A percentile compares a stretch with the other conserved stretches of the same genome.
Conservation (phyloP, 139 green algal genomes). For the Pycnococcus provasolii region DNA sequence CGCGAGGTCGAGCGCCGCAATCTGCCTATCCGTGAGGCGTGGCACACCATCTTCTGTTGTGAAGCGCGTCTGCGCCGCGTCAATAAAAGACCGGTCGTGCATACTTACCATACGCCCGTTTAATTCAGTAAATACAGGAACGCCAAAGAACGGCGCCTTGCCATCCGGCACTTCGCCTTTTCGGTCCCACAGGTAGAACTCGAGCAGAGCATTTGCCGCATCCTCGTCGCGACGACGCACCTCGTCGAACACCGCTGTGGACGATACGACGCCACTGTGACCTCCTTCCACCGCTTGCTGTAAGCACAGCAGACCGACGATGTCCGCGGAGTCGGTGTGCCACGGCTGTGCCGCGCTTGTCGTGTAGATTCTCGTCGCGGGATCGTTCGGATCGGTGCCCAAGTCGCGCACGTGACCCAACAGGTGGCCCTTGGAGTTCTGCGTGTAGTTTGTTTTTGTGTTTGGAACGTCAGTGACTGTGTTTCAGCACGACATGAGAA, state of each 20-base stretch:
- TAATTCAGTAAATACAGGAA: slow-evolving; percentile 13
- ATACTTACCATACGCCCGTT: not conserved
- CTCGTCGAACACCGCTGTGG: slow-evolving; percentile 10
- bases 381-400: slow-evolving; percentile 18
- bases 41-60: not conserved
- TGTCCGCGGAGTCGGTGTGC: slow-evolving; percentile 47
- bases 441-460: slow-evolving; percentile 10
- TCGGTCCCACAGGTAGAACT: slow-evolving; percentile 18
- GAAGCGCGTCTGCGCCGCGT: slow-evolving; percentile 1
- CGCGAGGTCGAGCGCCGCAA: slow-evolving; percentile 1
- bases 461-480: not conserved
- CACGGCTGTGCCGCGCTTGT: slow-evolving; percentile 49
- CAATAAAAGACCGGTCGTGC: slow-evolving; percentile 9
- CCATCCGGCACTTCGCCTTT: slow-evolving; percentile 29
- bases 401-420: slow-evolving; percentile 38
- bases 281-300: slow-evolving; percentile 10
- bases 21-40: not conserved
- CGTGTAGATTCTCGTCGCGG: slow-evolving; percentile 39
- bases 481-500: not conserved
- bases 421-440: slow-evolving; percentile 55
- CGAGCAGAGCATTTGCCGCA: not conserved
- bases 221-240: not conserved
- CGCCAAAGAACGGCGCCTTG: slow-evolving; percentile 4
- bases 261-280: not conserved
- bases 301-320: slow-evolving; percentile 34